Evolutionary conservation across 805 yeast species (phyloP).

Genomic region (Ogataea ganodermae): DNA sequence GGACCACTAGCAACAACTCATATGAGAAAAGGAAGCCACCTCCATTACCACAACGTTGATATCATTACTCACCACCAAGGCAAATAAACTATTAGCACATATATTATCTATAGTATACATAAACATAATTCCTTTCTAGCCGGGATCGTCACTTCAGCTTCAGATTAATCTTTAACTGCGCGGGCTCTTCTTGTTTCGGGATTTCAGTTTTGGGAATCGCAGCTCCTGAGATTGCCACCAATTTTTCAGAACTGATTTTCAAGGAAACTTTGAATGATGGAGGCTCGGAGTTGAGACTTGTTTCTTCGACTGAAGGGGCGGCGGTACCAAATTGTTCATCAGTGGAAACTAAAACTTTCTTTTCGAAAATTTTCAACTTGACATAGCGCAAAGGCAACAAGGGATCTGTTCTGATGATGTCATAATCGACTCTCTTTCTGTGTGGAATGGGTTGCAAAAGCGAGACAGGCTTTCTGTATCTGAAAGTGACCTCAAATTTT

Average conservation of each 20-base stretch:
- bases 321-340: slow-evolving; percentile 26
- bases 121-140: neutral
- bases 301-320: neutral
- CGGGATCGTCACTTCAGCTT: slow-evolving; percentile 17
- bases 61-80: neutral
- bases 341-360: slow-evolving; percentile 28
- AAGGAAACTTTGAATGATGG: slow-evolving; percentile 11
- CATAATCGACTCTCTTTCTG: slow-evolving; percentile 23
- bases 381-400: slow-evolving; percentile 39
- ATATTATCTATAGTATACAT: slow-evolving; percentile 9
- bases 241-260: slow-evolving; percentile 12
- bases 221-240: neutral
- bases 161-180: slow-evolving; percentile 23
- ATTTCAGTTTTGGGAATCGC: neutral
- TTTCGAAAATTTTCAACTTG: slow-evolving; percentile 29
- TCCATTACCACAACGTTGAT: slow-evolving; percentile 23
- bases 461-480: slow-evolving; percentile 12
- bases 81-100: neutral
- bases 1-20: neutral
- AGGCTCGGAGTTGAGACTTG: neutral
- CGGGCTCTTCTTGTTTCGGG: neutral
- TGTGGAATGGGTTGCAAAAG: neutral
- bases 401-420: slow-evolving; percentile 22
- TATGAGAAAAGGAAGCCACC: slow-evolving; percentile 16
- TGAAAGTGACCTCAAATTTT: slow-evolving; percentile 21